phyloP scores from a whole-genome alignment of 148 eudicot species.

The Spergularia bocconei region DNA sequence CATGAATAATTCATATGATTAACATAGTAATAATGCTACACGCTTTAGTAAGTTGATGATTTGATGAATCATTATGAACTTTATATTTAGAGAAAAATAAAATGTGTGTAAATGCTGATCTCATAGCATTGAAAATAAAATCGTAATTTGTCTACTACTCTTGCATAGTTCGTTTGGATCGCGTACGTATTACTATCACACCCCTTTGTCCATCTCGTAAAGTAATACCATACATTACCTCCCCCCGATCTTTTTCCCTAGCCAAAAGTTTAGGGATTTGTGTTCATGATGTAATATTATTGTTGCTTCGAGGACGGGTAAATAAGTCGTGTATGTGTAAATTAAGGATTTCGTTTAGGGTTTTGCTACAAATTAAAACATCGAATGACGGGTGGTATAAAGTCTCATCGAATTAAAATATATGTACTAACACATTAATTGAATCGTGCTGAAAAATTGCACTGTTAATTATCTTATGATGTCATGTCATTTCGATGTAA shows the following conservation, averaged over 20 bases:
- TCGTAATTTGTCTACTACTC: not conserved
- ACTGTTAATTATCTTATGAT: no score
- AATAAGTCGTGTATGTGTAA: no score
- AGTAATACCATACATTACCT: not conserved
- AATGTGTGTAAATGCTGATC: conserved; percentile 11
- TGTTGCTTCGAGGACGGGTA: no score
- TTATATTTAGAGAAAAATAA: not conserved
- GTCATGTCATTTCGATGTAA: no score
- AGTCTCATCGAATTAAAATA: no score
- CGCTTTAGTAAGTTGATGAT: not conserved
- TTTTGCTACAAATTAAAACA: no score
- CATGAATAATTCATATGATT: not conserved
- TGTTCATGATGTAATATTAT: not conserved
- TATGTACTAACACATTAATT: no score
- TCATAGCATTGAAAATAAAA: conserved; percentile 9
- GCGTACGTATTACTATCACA: conserved; percentile 7
- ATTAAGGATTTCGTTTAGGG: no score
- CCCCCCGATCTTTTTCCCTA: not conserved
- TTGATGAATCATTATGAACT: conserved; percentile 9
- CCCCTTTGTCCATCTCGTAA: not conserved
- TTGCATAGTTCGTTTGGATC: not conserved
- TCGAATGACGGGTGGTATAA: no score
- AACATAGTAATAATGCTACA: not conserved
- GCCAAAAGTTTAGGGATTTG: not conserved
- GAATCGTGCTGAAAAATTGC: no score